These are phyloP conservation scores for Chlorella sorokiniana DNA, from an alignment of 139 green algal genomes.

Conservation along the genomic window DNA sequence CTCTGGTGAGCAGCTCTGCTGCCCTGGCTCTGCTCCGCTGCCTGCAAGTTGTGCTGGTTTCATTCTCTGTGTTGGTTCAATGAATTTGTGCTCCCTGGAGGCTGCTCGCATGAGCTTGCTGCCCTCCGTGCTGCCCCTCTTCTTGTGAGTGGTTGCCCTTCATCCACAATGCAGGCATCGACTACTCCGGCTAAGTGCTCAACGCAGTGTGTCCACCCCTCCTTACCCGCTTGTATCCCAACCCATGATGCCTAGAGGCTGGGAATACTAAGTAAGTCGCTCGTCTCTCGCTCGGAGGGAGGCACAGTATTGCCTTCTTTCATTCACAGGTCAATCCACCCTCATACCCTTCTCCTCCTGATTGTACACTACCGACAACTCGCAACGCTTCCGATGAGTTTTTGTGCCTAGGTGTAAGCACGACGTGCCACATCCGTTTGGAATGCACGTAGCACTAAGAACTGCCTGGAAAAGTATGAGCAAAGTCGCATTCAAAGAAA, in stretches of 20 bases:
- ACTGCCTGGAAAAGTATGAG: too few species aligned
- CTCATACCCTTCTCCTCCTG: background rate
- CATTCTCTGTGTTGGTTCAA: too few species aligned
- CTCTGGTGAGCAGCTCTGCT: background rate
- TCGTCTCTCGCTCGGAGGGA: background rate
- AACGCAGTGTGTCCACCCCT: background rate
- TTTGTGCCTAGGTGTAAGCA: too few species aligned
- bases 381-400: too few species aligned
- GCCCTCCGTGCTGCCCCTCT: background rate
- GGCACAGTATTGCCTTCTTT: background rate
- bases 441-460: too few species aligned
- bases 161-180: slow-evolving; percentile 9
- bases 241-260: too few species aligned
- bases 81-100: too few species aligned
- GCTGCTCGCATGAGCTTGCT: background rate
- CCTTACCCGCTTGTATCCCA: background rate
- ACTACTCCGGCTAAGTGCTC: slow-evolving; percentile 7
- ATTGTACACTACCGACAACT: background rate
- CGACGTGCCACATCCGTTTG: too few species aligned
- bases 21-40: background rate
- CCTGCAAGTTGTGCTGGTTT: too few species aligned
- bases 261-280: too few species aligned
- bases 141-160: too few species aligned
- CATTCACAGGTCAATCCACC: background rate
- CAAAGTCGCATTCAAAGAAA: too few species aligned